Percentiles rank a stretch among this genome's conserved stretches.
Conservation (phyloP, 345 rosid genomes). For the Populus nigra region DNA sequence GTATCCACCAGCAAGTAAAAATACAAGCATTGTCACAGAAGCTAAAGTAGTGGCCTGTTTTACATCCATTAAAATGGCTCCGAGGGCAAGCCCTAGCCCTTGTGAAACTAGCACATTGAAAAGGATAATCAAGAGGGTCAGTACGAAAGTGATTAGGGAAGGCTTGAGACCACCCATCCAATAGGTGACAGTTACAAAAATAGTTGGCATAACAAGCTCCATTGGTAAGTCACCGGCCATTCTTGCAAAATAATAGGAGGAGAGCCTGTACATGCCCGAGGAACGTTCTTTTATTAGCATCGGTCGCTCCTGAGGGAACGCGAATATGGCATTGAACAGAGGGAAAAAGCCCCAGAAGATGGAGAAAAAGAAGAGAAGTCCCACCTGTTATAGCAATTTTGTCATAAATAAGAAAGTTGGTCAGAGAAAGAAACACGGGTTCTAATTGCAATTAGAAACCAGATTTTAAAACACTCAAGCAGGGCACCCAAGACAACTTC, state of each 20-base stretch:
- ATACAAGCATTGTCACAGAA: conserved; percentile 80
- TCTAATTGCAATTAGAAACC: background rate
- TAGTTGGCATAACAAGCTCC: conserved; percentile 89
- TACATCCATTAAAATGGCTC: conserved; percentile 78
- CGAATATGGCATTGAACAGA: conserved; percentile 70
- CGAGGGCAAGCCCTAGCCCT: conserved; percentile 77
- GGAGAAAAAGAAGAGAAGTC: conserved; percentile 85
- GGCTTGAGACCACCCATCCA: conserved; percentile 99
- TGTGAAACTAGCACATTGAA: conserved; percentile 84
- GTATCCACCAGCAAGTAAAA: conserved; percentile 81
- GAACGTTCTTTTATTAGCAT: conserved; percentile 87
- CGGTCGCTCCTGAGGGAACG: conserved; percentile 85
- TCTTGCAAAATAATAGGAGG: conserved; percentile 76
- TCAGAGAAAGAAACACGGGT: background rate
- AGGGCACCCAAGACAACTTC: background rate
- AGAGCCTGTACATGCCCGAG: conserved; percentile 85
- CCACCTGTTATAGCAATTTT: conserved; percentile 50
- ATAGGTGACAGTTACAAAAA: conserved; percentile 65
- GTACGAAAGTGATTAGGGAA: conserved; percentile 52
- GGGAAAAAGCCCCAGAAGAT: conserved; percentile 95
- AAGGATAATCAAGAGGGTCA: conserved; percentile 64
- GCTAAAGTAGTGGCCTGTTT: conserved; percentile 82
- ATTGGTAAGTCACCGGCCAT: conserved; percentile 85
- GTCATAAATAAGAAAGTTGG: background rate
- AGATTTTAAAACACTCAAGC: background rate